phyloP scores from a whole-genome alignment of 164 flowering plant genomes.

The Saururus chinensis region DNA sequence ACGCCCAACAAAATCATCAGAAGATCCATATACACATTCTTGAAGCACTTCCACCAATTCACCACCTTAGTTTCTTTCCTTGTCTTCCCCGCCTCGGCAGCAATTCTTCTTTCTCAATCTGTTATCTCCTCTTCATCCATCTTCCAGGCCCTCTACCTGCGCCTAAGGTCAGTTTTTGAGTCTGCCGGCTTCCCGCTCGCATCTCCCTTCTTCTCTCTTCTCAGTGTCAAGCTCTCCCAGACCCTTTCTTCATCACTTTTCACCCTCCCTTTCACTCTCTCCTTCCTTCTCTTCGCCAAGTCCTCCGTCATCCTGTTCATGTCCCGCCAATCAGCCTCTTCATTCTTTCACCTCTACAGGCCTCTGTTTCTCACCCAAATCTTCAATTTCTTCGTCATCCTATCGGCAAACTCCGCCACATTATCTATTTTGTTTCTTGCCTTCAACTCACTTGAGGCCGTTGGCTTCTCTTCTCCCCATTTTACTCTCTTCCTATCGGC shows the following conservation, averaged over 20 bases:
- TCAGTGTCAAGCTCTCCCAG: constrained; percentile 60
- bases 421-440: constrained; percentile 20
- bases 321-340: constrained; percentile 3
- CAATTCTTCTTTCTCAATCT: constrained; percentile 50
- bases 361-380: constrained; percentile 27
- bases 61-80: constrained; percentile 36
- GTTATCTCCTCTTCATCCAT: constrained; percentile 25
- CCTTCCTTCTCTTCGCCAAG: constrained; percentile 63
- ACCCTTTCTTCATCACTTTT: constrained; percentile 41
- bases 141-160: constrained; percentile 19
- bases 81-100: constrained; percentile 47
- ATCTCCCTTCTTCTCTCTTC: constrained; percentile 38
- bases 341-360: constrained; percentile 11
- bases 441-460: constrained; percentile 11
- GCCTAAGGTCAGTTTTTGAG: constrained; percentile 38
- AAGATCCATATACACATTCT: constrained; percentile 58
- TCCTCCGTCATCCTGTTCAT: constrained; percentile 31
- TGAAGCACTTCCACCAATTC: constrained; percentile 48
- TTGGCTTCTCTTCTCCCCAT: constrained; percentile 9
- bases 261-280: constrained; percentile 54
- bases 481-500: constrained; percentile 7
- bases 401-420: constrained; percentile 17
- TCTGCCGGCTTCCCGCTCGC: constrained; percentile 66
- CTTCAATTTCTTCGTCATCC: constrained; percentile 21
- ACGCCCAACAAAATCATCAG: constrained; percentile 37